Percentiles rank a stretch among this genome's conserved stretches.
These are phyloP conservation scores for Brassica incana DNA, from an alignment of 345 rosid species.

Conservation along the genomic window DNA sequence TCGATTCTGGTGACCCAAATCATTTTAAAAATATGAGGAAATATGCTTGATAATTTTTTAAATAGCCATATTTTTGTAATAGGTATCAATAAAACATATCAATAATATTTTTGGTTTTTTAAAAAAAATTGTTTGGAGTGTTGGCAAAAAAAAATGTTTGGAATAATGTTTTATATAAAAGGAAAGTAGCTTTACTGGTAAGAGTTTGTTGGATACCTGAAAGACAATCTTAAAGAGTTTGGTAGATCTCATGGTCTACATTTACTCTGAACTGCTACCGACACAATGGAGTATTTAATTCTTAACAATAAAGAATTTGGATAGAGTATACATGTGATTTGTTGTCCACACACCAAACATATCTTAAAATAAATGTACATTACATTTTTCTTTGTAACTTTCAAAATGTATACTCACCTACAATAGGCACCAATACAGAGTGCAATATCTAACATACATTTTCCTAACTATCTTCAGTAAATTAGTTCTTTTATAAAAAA, in stretches of 20 bases:
- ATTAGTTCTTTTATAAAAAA: no score
- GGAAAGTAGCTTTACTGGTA: conserved; percentile 26
- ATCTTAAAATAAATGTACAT: background rate
- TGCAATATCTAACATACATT: background rate
- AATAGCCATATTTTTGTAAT: no score
- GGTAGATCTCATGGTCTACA: conserved; percentile 30
- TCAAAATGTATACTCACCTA: background rate
- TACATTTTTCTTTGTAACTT: background rate
- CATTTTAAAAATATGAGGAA: no score
- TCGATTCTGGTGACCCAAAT: no score
- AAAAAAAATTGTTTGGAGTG: no score
- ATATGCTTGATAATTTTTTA: no score
- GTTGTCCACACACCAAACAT: conserved; percentile 32
- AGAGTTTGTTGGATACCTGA: conserved; percentile 37
- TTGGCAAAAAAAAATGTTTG: no score
- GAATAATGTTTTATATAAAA: background rate
- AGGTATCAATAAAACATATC: no score
- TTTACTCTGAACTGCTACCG: conserved; percentile 30
- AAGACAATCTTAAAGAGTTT: conserved; percentile 38
- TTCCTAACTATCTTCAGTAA: background rate
- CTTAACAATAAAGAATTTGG: background rate
- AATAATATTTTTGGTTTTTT: no score
- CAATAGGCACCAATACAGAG: background rate
- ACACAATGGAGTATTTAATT: conserved; percentile 12
- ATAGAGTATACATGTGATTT: conserved; percentile 30